Conservation (phyloP, 305 asterid genomes). For the Rubia tinctorum region DNA sequence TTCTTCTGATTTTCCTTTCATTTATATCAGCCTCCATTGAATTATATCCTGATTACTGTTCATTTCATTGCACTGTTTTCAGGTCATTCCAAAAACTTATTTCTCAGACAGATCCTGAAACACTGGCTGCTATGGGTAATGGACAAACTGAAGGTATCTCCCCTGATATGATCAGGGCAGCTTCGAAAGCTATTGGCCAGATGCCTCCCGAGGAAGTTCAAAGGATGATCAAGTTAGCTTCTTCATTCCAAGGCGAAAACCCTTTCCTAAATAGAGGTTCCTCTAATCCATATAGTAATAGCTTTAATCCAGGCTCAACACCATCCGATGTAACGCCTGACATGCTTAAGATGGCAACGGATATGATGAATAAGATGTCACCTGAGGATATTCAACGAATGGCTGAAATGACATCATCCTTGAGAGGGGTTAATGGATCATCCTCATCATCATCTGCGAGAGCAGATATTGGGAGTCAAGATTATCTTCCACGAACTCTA, state of each 20-base stretch:
- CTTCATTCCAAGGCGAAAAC: slow-evolving; percentile 67
- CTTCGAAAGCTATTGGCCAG: slow-evolving; percentile 61
- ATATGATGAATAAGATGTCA: slow-evolving; percentile 90
- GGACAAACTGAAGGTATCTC: slow-evolving; percentile 71
- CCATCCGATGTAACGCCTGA: slow-evolving; percentile 73
- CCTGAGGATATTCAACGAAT: slow-evolving; percentile 74
- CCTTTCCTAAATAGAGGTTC: slow-evolving; percentile 40
- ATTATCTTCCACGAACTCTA: slow-evolving; percentile 27
- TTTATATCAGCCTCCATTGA: background rate
- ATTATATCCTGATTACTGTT: slow-evolving; percentile 17
- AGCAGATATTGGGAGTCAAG: slow-evolving; percentile 30
- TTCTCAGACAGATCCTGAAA: slow-evolving; percentile 76
- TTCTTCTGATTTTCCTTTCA: background rate
- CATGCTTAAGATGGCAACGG: slow-evolving; percentile 79
- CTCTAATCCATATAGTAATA: slow-evolving; percentile 15
- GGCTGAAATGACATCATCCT: slow-evolving; percentile 74
- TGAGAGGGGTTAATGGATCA: slow-evolving; percentile 48
- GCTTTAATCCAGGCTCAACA: slow-evolving; percentile 48
- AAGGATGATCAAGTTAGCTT: slow-evolving; percentile 72
- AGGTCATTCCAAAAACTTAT: slow-evolving; percentile 84
- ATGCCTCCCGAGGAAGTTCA: slow-evolving; percentile 93
- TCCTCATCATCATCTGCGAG: slow-evolving; percentile 33
- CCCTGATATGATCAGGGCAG: slow-evolving; percentile 84
- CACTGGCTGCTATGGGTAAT: slow-evolving; percentile 66
- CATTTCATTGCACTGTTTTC: slow-evolving; percentile 19